Evolutionary conservation across 2,329 filamentous ascomycete species (phyloP).

Genomic region (Ceratocystis cubensis): DNA sequence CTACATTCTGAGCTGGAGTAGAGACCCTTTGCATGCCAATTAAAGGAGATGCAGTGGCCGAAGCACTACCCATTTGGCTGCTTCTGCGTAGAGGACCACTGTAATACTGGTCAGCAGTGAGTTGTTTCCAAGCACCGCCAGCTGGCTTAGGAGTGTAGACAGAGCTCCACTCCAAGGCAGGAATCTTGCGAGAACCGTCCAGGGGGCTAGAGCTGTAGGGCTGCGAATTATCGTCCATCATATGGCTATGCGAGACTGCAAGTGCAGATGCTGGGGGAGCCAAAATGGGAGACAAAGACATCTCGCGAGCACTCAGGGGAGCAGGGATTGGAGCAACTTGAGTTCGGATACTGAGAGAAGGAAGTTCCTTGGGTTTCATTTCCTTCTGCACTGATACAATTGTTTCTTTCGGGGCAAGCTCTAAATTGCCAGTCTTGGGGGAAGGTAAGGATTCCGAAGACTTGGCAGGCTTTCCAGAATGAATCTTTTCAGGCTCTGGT

Average conservation of each 20-base stretch:
- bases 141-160: conserved; percentile 20
- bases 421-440: not conserved
- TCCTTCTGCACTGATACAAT: not conserved
- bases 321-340: not conserved
- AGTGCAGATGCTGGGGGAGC: not conserved
- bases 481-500: not conserved
- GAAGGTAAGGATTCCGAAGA: not conserved
- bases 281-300: conserved; percentile 8
- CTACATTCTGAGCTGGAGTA: conserved; percentile 8
- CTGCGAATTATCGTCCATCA: not conserved
- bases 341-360: not conserved
- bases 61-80: conserved; percentile 7
- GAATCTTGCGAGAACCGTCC: conserved; percentile 13
- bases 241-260: not conserved
- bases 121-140: conserved; percentile 17
- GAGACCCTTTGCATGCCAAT: conserved; percentile 2
- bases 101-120: conserved; percentile 20
- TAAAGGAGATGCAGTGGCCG: conserved; percentile 13
- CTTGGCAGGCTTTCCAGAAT: not conserved
- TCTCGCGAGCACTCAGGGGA: not conserved
- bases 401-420: not conserved
- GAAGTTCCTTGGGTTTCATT: not conserved
- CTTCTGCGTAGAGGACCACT: conserved; percentile 15
- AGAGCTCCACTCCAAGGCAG: conserved; percentile 17
- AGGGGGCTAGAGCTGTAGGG: not conserved